A percentile compares a stretch with the other conserved stretches of the same genome.
phyloP scores from a whole-genome alignment of 2,329 filamentous ascomycete genomes.

The Geosmithia putterillii region DNA sequence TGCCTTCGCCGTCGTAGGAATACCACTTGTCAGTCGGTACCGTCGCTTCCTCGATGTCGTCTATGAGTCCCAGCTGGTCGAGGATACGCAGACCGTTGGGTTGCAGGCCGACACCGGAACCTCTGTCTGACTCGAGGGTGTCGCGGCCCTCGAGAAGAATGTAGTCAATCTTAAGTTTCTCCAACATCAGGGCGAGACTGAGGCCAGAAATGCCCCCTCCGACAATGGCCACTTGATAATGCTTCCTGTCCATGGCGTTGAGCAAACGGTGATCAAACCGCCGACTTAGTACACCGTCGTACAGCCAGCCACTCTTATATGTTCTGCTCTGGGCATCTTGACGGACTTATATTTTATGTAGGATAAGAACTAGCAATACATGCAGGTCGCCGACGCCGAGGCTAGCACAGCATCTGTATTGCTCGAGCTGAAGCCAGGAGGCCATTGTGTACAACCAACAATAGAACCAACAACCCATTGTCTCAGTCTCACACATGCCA shows the following conservation, averaged over 20 bases:
- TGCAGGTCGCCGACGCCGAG: too few relatives aligned
- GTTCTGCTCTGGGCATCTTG: too few relatives aligned
- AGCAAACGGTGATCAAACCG: too few relatives aligned
- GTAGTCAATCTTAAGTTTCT: constrained; percentile 31
- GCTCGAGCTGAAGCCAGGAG: too few relatives aligned
- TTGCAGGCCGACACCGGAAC: constrained; percentile 29
- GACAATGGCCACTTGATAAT: constrained; percentile 17
- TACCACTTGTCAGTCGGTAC: background rate
- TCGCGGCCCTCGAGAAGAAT: constrained; percentile 30
- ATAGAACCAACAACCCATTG: too few relatives aligned
- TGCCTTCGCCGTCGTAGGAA: background rate
- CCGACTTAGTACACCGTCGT: too few relatives aligned
- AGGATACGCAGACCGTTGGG: constrained; percentile 30
- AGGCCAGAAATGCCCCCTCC: constrained; percentile 33
- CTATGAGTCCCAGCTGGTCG: constrained; percentile 22
- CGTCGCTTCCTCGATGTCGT: background rate
- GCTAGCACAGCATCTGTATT: too few relatives aligned
- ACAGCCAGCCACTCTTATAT: too few relatives aligned
- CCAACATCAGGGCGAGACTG: constrained; percentile 19
- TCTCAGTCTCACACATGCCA: too few relatives aligned
- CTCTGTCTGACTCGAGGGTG: constrained; percentile 28
- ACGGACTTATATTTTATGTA: too few relatives aligned
- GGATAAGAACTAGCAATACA: too few relatives aligned
- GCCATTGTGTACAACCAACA: too few relatives aligned
- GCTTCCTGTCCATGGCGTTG: background rate